Conservation (phyloP, 495 filamentous ascomycete genomes). For the Astrothelium macrocarpum region DNA sequence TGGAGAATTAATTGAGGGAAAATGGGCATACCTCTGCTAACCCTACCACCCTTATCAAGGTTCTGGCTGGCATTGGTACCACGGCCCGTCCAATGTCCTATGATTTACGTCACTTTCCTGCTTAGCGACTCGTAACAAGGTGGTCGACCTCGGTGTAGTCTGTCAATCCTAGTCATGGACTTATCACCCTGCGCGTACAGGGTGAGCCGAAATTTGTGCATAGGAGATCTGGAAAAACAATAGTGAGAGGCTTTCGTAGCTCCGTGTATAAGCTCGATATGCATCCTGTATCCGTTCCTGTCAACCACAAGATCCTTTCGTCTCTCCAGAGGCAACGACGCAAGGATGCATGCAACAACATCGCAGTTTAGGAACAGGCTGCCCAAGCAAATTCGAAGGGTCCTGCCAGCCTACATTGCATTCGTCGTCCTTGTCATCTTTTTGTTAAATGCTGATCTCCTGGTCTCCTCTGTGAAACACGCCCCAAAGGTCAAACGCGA, state of each 20-base stretch:
- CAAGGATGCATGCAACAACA: conserved; percentile 5
- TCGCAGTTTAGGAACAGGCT: conserved; percentile 1
- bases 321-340: neutral
- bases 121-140: neutral
- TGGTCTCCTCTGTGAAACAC: conserved; percentile 9
- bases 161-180: neutral
- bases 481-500: conserved; percentile 7
- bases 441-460: conserved; percentile 3
- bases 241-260: neutral
- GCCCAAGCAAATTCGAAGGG: conserved; percentile 8
- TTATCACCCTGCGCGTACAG: neutral
- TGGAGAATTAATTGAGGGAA: neutral
- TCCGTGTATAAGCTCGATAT: conserved; percentile 6
- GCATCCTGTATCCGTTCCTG: neutral
- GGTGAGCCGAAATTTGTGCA: neutral
- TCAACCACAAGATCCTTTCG: neutral
- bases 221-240: neutral
- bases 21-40: neutral
- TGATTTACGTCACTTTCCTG: neutral
- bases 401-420: conserved; percentile 5
- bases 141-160: neutral
- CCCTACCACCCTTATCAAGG: neutral
- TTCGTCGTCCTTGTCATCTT: neutral
- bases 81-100: neutral
- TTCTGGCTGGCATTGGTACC: too few relatives aligned